Evolutionary conservation across 805 yeast species (phyloP).

Genomic region (Metschnikowia picachoensis): DNA sequence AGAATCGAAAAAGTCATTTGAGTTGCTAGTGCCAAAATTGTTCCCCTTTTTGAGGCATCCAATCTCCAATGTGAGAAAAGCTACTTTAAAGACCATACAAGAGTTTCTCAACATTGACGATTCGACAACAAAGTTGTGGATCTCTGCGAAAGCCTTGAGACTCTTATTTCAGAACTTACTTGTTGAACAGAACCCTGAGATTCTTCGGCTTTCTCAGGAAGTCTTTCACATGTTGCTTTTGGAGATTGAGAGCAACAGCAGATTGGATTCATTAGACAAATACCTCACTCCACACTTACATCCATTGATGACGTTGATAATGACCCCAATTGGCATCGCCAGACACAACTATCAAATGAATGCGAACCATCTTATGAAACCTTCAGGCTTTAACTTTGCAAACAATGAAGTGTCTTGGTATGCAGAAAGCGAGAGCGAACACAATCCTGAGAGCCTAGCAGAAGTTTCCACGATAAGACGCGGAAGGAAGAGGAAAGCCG

Average conservation of each 20-base stretch:
- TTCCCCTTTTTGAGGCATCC: slow-evolving; percentile 94
- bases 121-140: slow-evolving; percentile 60
- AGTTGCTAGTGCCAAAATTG: slow-evolving; percentile 77
- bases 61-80: slow-evolving; percentile 82
- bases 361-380: slow-evolving; percentile 65
- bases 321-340: slow-evolving; percentile 95
- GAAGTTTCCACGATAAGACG: slow-evolving; percentile 26
- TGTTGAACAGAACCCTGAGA: slow-evolving; percentile 81
- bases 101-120: slow-evolving; percentile 68
- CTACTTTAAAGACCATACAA: slow-evolving; percentile 74
- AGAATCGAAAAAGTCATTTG: slow-evolving; percentile 56
- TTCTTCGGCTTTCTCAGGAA: slow-evolving; percentile 55
- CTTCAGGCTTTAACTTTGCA: slow-evolving; percentile 55
- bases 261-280: slow-evolving; percentile 39
- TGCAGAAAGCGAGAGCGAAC: slow-evolving; percentile 9
- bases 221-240: slow-evolving; percentile 57
- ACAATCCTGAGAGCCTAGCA: slow-evolving; percentile 2
- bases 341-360: slow-evolving; percentile 86
- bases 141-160: slow-evolving; percentile 67
- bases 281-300: slow-evolving; percentile 53
- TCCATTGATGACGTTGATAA: slow-evolving; percentile 61
- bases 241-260: slow-evolving; percentile 36
- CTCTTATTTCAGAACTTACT: slow-evolving; percentile 81
- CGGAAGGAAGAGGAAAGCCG: slow-evolving; percentile 47
- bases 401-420: slow-evolving; percentile 13